phyloP scores from a whole-genome alignment of 1,139 yeast species.

The Protomyces macrosporus region DNA sequence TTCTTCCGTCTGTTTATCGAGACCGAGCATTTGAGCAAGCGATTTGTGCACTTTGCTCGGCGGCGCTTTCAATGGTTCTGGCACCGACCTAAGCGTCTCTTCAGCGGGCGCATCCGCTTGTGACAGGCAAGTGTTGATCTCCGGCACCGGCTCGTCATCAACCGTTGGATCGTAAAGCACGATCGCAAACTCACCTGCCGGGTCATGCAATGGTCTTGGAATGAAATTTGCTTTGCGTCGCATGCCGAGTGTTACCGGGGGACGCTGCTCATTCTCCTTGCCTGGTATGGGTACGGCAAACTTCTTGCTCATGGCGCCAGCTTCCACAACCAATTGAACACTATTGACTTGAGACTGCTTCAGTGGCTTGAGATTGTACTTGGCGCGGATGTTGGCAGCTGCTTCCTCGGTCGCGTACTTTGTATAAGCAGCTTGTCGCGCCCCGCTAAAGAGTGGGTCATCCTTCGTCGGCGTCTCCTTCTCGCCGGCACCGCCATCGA shows the following conservation, averaged over 20 bases:
- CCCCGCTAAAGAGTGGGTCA: slow-evolving; percentile 5
- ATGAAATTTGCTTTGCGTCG: slow-evolving; percentile 62
- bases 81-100: not conserved
- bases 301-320: slow-evolving; percentile 9
- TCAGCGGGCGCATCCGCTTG: slow-evolving; percentile 10
- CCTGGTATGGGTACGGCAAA: slow-evolving; percentile 13
- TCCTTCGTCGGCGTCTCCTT: slow-evolving; percentile 1
- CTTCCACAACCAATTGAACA: not conserved
- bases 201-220: slow-evolving; percentile 90
- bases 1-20: slow-evolving; percentile 49
- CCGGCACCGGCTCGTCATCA: slow-evolving; percentile 43
- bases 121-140: slow-evolving; percentile 11
- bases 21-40: slow-evolving; percentile 76
- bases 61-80: not conserved
- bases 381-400: slow-evolving; percentile 22
- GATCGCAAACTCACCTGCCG: slow-evolving; percentile 86
- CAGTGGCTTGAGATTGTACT: slow-evolving; percentile 20
- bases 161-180: slow-evolving; percentile 93
- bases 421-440: slow-evolving; percentile 16
- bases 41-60: slow-evolving; percentile 49
- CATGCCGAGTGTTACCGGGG: slow-evolving; percentile 76
- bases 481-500: slow-evolving; percentile 23
- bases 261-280: slow-evolving; percentile 24
- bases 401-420: slow-evolving; percentile 19
- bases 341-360: slow-evolving; percentile 1